These are phyloP conservation scores for Acmispon strigosus DNA, from an alignment of 306 rosid species.

Conservation along the genomic window DNA sequence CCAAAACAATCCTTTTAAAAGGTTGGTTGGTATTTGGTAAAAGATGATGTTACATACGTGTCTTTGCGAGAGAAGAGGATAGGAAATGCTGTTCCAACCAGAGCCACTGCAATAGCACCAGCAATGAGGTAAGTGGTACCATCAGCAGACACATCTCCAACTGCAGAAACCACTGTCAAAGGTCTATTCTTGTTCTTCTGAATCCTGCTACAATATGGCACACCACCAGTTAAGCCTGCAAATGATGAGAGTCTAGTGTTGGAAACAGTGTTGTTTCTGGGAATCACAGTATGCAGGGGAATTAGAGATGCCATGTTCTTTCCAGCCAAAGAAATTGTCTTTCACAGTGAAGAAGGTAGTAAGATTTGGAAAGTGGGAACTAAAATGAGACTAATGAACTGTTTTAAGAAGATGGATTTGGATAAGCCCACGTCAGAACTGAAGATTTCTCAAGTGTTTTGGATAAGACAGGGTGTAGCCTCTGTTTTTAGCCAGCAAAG, in stretches of 20 bases:
- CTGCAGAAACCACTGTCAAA: conserved; percentile 52
- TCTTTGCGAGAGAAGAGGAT: conserved; percentile 82
- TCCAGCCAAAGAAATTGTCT: background rate
- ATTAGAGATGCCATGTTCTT: conserved; percentile 43
- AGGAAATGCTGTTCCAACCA: conserved; percentile 86
- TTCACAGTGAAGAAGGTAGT: background rate
- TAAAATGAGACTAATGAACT: background rate
- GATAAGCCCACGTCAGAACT: conserved; percentile 64
- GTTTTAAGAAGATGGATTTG: background rate
- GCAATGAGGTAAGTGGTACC: conserved; percentile 61
- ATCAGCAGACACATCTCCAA: conserved; percentile 71
- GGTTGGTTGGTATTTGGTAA: no score
- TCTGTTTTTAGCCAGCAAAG: background rate
- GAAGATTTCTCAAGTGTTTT: conserved; percentile 16
- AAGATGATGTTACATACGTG: conserved; percentile 31
- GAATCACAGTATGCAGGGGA: conserved; percentile 28
- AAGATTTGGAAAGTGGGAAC: background rate
- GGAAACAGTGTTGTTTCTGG: conserved; percentile 13
- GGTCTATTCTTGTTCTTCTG: conserved; percentile 29
- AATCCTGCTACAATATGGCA: conserved; percentile 20
- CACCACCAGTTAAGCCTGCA: background rate
- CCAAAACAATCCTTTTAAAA: no score
- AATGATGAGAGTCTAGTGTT: background rate
- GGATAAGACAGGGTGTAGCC: conserved; percentile 53
- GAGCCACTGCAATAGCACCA: conserved; percentile 70